A percentile compares a stretch with the other conserved stretches of the same genome.
phyloP scores from a whole-genome alignment of 1,284 basidiomycete genomes.

The Exobasidium cylindrosporum region DNA sequence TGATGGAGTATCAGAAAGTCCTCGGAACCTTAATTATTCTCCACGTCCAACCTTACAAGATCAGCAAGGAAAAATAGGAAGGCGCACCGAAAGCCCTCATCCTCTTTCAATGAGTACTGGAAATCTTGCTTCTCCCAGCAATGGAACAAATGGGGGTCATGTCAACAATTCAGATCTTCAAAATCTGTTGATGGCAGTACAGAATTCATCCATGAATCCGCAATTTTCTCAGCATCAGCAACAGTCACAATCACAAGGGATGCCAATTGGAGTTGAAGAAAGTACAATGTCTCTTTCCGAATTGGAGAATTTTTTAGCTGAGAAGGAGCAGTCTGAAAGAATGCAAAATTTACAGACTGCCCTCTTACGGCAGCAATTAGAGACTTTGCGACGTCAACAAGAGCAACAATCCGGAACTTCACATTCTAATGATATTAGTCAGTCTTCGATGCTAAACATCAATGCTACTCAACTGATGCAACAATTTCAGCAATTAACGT shows the following conservation, averaged over 20 bases:
- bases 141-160: background rate
- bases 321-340: constrained; percentile 39
- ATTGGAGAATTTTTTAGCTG: constrained; percentile 34
- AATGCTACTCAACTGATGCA: constrained; percentile 9
- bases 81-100: constrained; percentile 13
- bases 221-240: constrained; percentile 13
- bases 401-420: background rate
- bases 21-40: background rate
- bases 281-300: constrained; percentile 27
- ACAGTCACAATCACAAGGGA: constrained; percentile 1
- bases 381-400: constrained; percentile 32
- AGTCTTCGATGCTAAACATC: background rate
- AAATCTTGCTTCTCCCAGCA: background rate
- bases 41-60: background rate
- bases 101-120: background rate
- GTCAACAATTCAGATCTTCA: background rate
- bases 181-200: constrained; percentile 8
- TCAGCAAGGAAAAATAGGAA: background rate
- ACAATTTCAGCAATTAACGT: constrained; percentile 15
- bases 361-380: constrained; percentile 41
- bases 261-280: constrained; percentile 1
- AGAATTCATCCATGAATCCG: background rate
- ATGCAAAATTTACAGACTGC: constrained; percentile 46
- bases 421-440: background rate
- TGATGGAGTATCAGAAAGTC: background rate